Evolutionary conservation across 768 basidiomycete genomes (phyloP).

Genomic region (Trametes elegans): DNA sequence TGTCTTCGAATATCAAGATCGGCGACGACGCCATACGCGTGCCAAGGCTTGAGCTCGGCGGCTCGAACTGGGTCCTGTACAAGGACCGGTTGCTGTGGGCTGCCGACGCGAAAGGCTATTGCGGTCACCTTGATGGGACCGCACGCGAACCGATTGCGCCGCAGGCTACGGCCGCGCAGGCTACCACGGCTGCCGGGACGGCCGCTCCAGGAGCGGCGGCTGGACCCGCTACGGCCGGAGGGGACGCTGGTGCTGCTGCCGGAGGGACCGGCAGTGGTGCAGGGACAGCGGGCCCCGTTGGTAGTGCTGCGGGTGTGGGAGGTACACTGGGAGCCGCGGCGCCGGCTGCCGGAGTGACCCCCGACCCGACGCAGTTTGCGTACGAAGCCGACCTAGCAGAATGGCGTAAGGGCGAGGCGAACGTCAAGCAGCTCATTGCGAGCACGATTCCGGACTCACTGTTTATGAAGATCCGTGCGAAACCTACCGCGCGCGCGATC

Average conservation of each 20-base stretch:
- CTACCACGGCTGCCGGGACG: not conserved
- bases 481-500: slow-evolving; percentile 24
- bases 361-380: not conserved
- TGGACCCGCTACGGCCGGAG: too few relatives aligned
- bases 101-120: not conserved
- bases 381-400: slow-evolving; percentile 25
- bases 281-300: not conserved
- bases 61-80: slow-evolving; percentile 4
- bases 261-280: too few relatives aligned
- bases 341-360: not conserved
- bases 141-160: not conserved
- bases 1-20: not conserved
- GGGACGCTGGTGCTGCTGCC: too few relatives aligned
- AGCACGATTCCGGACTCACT: too few relatives aligned
- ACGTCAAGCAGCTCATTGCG: too few relatives aligned
- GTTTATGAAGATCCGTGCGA: too few relatives aligned
- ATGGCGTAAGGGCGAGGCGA: slow-evolving; percentile 30
- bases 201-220: too few relatives aligned
- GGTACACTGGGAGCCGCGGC: not conserved
- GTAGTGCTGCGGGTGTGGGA: not conserved
- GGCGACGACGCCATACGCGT: not conserved
- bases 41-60: not conserved
- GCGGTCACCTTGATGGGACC: not conserved
- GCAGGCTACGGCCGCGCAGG: not conserved
- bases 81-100: slow-evolving; percentile 6